phyloP scores from a whole-genome alignment of 2,329 filamentous ascomycete genomes.

The Botryotinia convoluta region DNA sequence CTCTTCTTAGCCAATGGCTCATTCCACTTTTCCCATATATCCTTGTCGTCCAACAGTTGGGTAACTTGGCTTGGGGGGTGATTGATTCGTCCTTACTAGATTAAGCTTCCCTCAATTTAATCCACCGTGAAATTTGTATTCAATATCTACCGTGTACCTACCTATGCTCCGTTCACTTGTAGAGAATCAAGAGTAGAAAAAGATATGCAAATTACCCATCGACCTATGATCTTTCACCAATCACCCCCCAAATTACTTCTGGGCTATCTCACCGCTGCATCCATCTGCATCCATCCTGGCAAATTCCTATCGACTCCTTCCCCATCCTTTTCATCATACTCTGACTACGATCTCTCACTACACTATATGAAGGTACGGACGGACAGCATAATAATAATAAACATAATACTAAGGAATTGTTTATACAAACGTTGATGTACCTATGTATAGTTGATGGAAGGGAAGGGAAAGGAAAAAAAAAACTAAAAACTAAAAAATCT shows the following conservation, averaged over 20 bases:
- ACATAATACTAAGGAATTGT: neutral
- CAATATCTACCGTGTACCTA: neutral
- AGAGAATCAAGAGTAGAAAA: neutral
- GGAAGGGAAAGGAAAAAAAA: neutral
- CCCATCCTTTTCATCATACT: neutral
- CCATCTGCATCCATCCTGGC: neutral
- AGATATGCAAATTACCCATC: neutral
- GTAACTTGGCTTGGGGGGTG: neutral
- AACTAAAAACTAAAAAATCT: neutral
- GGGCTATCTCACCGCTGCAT: neutral
- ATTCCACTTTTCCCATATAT: neutral
- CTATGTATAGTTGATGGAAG: neutral
- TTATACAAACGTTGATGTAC: neutral
- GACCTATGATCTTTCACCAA: neutral
- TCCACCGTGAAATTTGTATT: neutral
- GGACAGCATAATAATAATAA: neutral
- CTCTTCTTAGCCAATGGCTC: neutral
- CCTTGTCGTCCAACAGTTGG: neutral
- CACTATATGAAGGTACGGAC: neutral
- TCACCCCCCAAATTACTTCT: neutral
- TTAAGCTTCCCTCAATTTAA: neutral
- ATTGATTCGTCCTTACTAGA: neutral
- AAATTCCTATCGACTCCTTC: slow-evolving; percentile 1
- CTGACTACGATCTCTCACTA: neutral
- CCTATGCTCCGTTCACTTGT: neutral